A percentile compares a stretch with the other conserved stretches of the same genome.
Evolutionary conservation across 768 basidiomycete genomes (phyloP).

Genomic region (Mycena vitilis): DNA sequence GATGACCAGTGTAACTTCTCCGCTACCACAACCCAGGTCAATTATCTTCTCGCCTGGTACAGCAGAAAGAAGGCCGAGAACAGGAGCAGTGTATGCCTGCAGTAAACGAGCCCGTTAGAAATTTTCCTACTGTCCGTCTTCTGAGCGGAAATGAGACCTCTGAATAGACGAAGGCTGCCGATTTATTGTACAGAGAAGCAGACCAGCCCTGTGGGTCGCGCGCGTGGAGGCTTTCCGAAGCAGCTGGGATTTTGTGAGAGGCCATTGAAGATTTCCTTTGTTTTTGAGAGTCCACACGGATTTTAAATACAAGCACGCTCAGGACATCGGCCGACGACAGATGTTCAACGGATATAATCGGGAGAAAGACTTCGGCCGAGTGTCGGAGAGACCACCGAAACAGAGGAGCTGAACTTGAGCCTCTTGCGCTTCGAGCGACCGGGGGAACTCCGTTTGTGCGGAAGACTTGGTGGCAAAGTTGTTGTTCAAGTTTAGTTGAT

Average conservation of each 20-base stretch:
- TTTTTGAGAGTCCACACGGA: background rate
- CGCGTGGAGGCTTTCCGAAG: background rate
- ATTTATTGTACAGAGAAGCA: conserved; percentile 69
- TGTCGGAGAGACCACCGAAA: background rate
- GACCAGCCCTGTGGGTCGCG: conserved; percentile 58
- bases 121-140: too few species aligned
- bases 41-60: conserved; percentile 75
- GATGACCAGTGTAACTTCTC: conserved; percentile 76
- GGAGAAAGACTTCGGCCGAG: conserved; percentile 9
- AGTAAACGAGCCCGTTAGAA: background rate
- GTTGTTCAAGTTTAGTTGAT: too few species aligned
- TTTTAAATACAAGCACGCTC: background rate
- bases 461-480: too few species aligned
- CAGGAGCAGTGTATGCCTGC: conserved; percentile 55
- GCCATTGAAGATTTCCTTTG: background rate
- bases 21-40: conserved; percentile 88
- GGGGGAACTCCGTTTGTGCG: too few species aligned
- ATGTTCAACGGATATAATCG: conserved; percentile 8
- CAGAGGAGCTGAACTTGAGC: too few species aligned
- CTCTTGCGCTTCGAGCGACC: too few species aligned
- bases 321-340: background rate
- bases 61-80: conserved; percentile 55
- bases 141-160: conserved; percentile 55
- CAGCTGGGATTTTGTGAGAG: conserved; percentile 54
- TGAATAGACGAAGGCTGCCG: conserved; percentile 78